Evolutionary conservation across 73 alveolate species (phyloP).

Genomic region (Paramecium biaurelia): DNA sequence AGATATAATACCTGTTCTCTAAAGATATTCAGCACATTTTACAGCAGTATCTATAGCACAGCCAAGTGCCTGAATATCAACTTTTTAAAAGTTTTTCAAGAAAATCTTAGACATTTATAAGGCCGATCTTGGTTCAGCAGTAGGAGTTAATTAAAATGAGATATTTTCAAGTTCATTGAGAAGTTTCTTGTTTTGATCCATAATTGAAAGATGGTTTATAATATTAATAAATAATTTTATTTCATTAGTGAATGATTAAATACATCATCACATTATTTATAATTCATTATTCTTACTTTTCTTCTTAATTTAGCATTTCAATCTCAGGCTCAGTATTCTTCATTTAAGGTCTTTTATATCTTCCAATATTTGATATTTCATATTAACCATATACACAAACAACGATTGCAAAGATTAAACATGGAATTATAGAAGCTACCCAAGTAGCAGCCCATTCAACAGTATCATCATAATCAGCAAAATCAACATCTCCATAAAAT

Average conservation of each 20-base stretch:
- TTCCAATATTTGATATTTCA: neutral
- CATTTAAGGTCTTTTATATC: neutral
- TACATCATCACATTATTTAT: neutral
- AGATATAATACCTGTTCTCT: neutral
- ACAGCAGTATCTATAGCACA: conserved; percentile 16
- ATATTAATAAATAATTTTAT: neutral
- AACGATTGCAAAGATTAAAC: neutral
- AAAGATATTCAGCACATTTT: neutral
- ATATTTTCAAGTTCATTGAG: neutral
- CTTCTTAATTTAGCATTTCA: neutral
- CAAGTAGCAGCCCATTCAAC: conserved; percentile 19
- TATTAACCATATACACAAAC: neutral
- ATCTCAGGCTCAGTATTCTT: neutral
- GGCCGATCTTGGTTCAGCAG: neutral
- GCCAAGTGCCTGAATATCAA: conserved; percentile 15
- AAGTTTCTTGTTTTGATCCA: neutral
- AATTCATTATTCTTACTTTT: neutral
- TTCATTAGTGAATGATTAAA: neutral
- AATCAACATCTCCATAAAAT: neutral
- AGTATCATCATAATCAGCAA: neutral
- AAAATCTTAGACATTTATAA: neutral
- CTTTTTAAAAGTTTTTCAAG: neutral
- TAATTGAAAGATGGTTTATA: neutral
- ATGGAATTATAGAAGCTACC: neutral
- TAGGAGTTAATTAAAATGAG: neutral